Conservation (phyloP, 192 early-diverging fungal species). For the Backusella morwellensis region DNA sequence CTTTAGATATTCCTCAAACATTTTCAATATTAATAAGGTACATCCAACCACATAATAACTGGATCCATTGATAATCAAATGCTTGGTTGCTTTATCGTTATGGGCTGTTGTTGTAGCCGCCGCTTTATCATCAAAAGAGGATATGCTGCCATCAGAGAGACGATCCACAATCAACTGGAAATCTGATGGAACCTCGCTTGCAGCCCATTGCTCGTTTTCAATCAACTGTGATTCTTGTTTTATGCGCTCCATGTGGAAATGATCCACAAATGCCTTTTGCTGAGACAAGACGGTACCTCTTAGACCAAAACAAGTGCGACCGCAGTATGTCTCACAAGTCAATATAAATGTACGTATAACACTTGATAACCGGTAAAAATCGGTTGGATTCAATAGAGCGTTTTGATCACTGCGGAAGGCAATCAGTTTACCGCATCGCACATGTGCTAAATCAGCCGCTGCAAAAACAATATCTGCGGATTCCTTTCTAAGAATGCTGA, state of each 20-base stretch:
- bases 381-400: constrained; percentile 79
- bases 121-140: constrained; percentile 33
- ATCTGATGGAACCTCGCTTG: constrained; percentile 89
- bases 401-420: constrained; percentile 88
- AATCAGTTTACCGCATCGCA: constrained; percentile 84
- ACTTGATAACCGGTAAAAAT: constrained; percentile 83
- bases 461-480: constrained; percentile 51
- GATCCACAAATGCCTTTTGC: constrained; percentile 86
- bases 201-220: constrained; percentile 97
- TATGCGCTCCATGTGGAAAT: constrained; percentile 93
- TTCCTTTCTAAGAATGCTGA: not conserved
- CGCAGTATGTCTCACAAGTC: constrained; percentile 75
- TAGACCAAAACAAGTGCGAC: constrained; percentile 87
- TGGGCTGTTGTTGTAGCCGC: not conserved
- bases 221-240: constrained; percentile 85
- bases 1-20: constrained; percentile 89
- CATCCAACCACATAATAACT: constrained; percentile 89
- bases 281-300: constrained; percentile 87
- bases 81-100: constrained; percentile 41
- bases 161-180: constrained; percentile 86
- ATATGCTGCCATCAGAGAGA: constrained; percentile 53
- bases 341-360: constrained; percentile 83
- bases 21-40: constrained; percentile 86
- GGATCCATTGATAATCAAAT: constrained; percentile 71
- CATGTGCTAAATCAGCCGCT: constrained; percentile 84